phyloP scores from a whole-genome alignment of 495 filamentous ascomycete genomes.

The Diplogelasinospora grovesii region DNA sequence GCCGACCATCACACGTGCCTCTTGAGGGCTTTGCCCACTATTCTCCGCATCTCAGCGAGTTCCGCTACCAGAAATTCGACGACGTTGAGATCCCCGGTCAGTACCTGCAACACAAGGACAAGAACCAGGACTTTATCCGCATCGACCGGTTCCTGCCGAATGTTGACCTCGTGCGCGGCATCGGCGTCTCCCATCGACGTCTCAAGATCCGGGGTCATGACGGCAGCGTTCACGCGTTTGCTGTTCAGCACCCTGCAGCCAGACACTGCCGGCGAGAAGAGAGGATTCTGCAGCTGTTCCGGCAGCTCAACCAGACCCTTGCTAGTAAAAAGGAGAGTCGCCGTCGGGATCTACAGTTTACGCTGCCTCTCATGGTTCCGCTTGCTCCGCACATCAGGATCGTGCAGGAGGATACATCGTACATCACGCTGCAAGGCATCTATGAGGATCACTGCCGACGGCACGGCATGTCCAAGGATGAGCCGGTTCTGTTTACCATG shows the following conservation, averaged over 20 bases:
- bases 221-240: constrained; percentile 89
- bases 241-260: constrained; percentile 90
- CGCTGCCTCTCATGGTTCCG: constrained; percentile 89
- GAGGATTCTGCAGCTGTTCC: constrained; percentile 91
- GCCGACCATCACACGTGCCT: constrained; percentile 58
- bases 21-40: constrained; percentile 60
- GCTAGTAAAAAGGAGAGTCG: constrained; percentile 89
- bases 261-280: constrained; percentile 90
- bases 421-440: constrained; percentile 87
- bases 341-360: constrained; percentile 89
- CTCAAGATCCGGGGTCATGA: constrained; percentile 97
- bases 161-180: constrained; percentile 82
- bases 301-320: constrained; percentile 89
- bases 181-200: constrained; percentile 82
- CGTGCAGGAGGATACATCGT: constrained; percentile 89
- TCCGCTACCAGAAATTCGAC: constrained; percentile 94
- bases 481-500: constrained; percentile 90
- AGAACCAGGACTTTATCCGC: constrained; percentile 94
- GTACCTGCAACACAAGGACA: constrained; percentile 93
- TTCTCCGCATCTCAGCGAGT: constrained; percentile 88
- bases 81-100: constrained; percentile 97
- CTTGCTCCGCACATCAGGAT: constrained; percentile 88
- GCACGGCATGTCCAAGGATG: constrained; percentile 82
- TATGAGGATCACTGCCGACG: constrained; percentile 93
- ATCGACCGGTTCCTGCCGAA: constrained; percentile 95